Percentiles rank a stretch among this genome's conserved stretches.
Evolutionary conservation across 2,329 filamentous ascomycete genomes (phyloP).

Genomic region (Xylariomycetidae sp.): DNA sequence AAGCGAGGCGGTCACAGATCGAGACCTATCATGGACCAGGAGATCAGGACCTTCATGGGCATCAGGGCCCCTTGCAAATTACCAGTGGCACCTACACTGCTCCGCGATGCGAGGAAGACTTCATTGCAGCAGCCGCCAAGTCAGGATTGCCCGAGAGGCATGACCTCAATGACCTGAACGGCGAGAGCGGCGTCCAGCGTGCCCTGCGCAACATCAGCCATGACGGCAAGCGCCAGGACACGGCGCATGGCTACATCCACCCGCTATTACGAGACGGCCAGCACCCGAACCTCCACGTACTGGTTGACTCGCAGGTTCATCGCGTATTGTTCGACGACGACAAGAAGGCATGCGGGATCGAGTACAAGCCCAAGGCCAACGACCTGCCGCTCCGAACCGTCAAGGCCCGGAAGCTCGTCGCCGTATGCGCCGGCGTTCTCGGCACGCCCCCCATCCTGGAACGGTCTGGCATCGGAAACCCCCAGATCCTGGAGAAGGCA

Average conservation of each 20-base stretch:
- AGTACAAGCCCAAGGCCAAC: conserved; percentile 38
- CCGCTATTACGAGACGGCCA: conserved; percentile 40
- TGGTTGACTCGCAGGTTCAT: conserved; percentile 40
- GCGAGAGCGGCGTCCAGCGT: conserved; percentile 22
- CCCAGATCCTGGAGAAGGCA: neutral
- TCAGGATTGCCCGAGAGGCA: conserved; percentile 42
- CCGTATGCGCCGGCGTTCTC: neutral
- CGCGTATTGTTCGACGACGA: conserved; percentile 44
- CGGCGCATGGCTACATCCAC: conserved; percentile 47
- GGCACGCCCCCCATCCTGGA: neutral
- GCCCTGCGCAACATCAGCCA: conserved; percentile 18
- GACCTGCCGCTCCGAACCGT: conserved; percentile 25
- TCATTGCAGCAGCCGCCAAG: conserved; percentile 38
- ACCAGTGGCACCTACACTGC: conserved; percentile 39
- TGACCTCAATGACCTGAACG: conserved; percentile 43
- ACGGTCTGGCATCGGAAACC: neutral
- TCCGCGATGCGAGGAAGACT: conserved; percentile 35
- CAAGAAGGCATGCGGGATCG: conserved; percentile 44
- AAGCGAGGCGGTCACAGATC: too few relatives aligned
- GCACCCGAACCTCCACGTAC: conserved; percentile 46
- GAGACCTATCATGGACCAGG: conserved; percentile 16
- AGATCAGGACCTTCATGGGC: conserved; percentile 38
- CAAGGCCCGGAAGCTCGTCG: conserved; percentile 43
- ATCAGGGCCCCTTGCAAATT: conserved; percentile 44
- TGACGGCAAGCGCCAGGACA: conserved; percentile 47